Evolutionary conservation across 1,139 yeast genomes (phyloP).

Genomic region (Taphrina sp.): DNA sequence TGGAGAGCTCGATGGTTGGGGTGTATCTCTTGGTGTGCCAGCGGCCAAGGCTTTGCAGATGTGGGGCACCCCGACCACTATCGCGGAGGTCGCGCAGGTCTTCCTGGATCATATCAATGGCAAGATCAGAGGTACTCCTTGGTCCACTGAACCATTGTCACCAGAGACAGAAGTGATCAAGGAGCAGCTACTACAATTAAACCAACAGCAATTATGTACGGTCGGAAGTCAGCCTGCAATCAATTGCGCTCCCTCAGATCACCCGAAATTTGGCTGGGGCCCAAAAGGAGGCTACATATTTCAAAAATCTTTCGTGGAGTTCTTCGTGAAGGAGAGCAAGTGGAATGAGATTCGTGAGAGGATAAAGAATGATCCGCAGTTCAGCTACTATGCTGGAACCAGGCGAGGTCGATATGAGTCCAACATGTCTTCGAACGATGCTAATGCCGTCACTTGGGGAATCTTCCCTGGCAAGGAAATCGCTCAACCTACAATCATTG

Average conservation of each 20-base stretch:
- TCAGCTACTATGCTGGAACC: slow-evolving; percentile 74
- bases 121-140: slow-evolving; percentile 75
- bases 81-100: slow-evolving; percentile 62
- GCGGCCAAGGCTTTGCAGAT: slow-evolving; percentile 64
- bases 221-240: slow-evolving; percentile 96
- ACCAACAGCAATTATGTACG: slow-evolving; percentile 74
- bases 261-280: slow-evolving; percentile 94
- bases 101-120: slow-evolving; percentile 75
- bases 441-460: slow-evolving; percentile 94
- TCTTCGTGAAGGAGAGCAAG: slow-evolving; percentile 66
- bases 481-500: slow-evolving; percentile 83
- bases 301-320: slow-evolving; percentile 91
- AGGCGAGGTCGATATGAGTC: slow-evolving; percentile 56
- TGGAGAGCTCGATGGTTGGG: slow-evolving; percentile 97
- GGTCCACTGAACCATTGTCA: slow-evolving; percentile 78
- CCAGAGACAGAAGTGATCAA: slow-evolving; percentile 91
- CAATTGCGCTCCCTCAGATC: slow-evolving; percentile 67
- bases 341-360: slow-evolving; percentile 53
- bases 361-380: slow-evolving; percentile 56
- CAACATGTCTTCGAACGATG: slow-evolving; percentile 54
- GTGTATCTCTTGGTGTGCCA: slow-evolving; percentile 79
- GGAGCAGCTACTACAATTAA: slow-evolving; percentile 78
- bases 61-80: slow-evolving; percentile 81
- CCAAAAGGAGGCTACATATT: slow-evolving; percentile 85
- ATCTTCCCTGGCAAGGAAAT: slow-evolving; percentile 85